These are phyloP conservation scores for Dothideomycetes sp. DNA, from an alignment of 2,329 filamentous ascomycete species.

Conservation along the genomic window DNA sequence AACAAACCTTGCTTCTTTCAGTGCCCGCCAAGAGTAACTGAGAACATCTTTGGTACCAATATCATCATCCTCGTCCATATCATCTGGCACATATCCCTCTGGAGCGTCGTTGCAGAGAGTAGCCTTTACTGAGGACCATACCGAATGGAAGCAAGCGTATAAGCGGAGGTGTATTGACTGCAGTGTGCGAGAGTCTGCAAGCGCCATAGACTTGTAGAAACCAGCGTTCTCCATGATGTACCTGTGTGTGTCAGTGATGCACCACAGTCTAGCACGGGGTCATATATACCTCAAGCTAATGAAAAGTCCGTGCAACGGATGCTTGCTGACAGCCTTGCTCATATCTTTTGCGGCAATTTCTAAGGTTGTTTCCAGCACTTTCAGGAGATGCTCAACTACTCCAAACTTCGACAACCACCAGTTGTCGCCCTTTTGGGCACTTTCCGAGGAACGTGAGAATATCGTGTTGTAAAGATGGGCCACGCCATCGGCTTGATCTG, in stretches of 20 bases:
- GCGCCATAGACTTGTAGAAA: conserved; percentile 5
- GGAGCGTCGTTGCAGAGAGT: conserved; percentile 90
- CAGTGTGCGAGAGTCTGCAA: background rate
- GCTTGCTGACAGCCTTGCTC: conserved; percentile 43
- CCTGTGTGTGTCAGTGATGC: conserved; percentile 16
- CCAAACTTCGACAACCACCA: conserved; percentile 29
- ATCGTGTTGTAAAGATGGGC: conserved; percentile 65
- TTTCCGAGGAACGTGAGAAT: conserved; percentile 28
- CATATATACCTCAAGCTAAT: conserved; percentile 19
- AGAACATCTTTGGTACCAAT: conserved; percentile 78
- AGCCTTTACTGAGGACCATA: conserved; percentile 66
- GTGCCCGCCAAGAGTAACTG: conserved; percentile 87
- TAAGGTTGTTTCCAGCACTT: conserved; percentile 54
- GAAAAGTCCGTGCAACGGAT: conserved; percentile 32
- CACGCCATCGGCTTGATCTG: conserved; percentile 85
- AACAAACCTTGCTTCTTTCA: conserved; percentile 79
- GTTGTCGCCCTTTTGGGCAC: background rate
- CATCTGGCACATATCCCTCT: conserved; percentile 72
- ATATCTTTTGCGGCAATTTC: conserved; percentile 53
- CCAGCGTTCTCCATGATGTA: conserved; percentile 35
- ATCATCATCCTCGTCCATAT: conserved; percentile 61
- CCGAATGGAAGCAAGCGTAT: conserved; percentile 44
- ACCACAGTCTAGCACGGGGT: too few relatives aligned
- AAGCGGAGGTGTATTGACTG: conserved; percentile 4
- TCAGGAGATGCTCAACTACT: conserved; percentile 48